A percentile compares a stretch with the other conserved stretches of the same genome.
phyloP scores from a whole-genome alignment of 495 filamentous ascomycete genomes.

The Neurospora intermedia region DNA sequence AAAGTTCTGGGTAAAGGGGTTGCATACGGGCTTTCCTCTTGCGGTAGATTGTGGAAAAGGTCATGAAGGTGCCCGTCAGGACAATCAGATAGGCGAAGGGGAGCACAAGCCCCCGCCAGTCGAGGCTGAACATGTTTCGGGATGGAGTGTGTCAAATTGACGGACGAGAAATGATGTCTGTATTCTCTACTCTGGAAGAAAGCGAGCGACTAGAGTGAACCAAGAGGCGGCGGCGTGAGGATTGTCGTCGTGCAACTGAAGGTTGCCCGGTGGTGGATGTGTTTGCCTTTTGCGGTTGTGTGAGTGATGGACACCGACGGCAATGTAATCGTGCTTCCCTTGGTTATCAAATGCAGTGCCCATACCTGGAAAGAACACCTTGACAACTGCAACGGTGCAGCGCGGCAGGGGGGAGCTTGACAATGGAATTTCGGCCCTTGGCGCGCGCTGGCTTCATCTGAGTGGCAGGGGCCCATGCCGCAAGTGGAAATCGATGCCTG shows the following conservation, averaged over 20 bases:
- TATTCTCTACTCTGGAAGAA: background rate
- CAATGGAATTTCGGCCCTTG: constrained; percentile 13
- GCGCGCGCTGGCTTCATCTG: constrained; percentile 2
- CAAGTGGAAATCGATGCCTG: background rate
- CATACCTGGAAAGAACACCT: constrained; percentile 26
- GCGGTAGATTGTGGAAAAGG: constrained; percentile 85
- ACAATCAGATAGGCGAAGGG: constrained; percentile 82
- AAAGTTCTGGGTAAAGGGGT: background rate
- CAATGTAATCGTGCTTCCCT: background rate
- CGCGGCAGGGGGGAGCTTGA: background rate
- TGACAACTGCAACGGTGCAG: constrained; percentile 12
- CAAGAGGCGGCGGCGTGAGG: background rate
- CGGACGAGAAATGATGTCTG: background rate
- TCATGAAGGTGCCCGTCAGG: constrained; percentile 75
- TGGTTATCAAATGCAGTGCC: background rate
- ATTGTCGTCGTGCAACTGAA: background rate
- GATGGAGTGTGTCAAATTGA: background rate
- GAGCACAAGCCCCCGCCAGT: constrained; percentile 72
- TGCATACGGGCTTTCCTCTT: constrained; percentile 80
- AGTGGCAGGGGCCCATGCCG: background rate
- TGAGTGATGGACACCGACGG: background rate
- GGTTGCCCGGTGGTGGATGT: background rate
- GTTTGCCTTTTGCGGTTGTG: background rate
- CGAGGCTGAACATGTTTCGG: constrained; percentile 43
- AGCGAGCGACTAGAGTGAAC: background rate